These are phyloP conservation scores for Suhomyces sp. DNA, from an alignment of 805 yeast genomes.

Conservation along the genomic window DNA sequence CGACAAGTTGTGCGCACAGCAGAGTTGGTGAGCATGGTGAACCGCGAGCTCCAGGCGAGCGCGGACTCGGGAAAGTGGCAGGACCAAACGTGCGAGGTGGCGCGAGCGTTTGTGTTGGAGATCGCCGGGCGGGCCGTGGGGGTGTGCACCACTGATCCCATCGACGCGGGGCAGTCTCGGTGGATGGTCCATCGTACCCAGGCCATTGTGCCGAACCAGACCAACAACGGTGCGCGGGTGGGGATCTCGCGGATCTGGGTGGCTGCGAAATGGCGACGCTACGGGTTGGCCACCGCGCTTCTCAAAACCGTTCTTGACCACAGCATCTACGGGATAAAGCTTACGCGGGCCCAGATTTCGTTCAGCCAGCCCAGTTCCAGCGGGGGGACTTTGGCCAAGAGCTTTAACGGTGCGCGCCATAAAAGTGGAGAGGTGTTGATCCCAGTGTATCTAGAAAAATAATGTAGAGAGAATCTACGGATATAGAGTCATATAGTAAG, in stretches of 20 bases:
- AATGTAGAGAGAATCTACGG: too few relatives aligned
- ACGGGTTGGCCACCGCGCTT: constrained; percentile 48
- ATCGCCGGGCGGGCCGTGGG: constrained; percentile 51
- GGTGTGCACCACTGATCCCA: constrained; percentile 50
- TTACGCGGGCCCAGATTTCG: constrained; percentile 47
- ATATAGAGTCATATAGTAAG: too few relatives aligned
- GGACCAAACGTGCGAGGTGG: constrained; percentile 8
- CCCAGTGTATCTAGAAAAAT: constrained; percentile 45
- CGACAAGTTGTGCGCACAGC: constrained; percentile 20
- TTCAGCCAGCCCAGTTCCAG: constrained; percentile 73
- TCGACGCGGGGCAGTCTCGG: constrained; percentile 35
- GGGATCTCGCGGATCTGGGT: constrained; percentile 47
- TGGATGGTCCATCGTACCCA: constrained; percentile 63
- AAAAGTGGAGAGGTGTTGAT: constrained; percentile 48
- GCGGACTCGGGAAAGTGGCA: constrained; percentile 33
- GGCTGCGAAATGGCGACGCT: constrained; percentile 43
- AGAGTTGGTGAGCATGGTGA: constrained; percentile 49
- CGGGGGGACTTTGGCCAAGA: constrained; percentile 58
- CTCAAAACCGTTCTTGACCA: constrained; percentile 42
- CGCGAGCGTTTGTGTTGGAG: constrained; percentile 48
- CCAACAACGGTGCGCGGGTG: constrained; percentile 29
- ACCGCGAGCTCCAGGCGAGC: constrained; percentile 59
- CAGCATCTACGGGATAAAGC: constrained; percentile 47
- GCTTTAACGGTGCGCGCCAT: constrained; percentile 55
- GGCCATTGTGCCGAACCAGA: constrained; percentile 45